Base-by-base conservation (phyloP, 305 asterid species). In the Ilex paraguariensis region DNA sequence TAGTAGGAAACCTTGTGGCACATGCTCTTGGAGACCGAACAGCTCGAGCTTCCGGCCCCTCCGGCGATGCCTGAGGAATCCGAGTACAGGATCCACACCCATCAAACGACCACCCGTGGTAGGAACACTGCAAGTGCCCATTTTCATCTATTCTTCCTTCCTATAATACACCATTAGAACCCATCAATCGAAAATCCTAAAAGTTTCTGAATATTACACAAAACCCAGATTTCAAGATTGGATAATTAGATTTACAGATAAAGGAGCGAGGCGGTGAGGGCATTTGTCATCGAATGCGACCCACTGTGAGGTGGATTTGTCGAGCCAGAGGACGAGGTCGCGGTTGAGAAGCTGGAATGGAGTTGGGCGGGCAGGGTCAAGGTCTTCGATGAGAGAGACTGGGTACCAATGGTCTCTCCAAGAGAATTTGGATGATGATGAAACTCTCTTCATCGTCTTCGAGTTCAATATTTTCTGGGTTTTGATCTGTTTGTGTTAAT, bases 341-440 rank as follows among this genome's bases (percentile, higher is more conserved):
- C 97, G 83, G 65, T 93, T 93, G 39, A 93, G 89, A 32, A 94
- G 93, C 78, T 90, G 97, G 69, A 90, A 93, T 14, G 97, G 93
- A 66, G 95, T 88, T 3, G 99, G 96, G 70, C 80, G 62, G 61
- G 75, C 76, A 2, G 91, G 87, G 70, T 94, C 95, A 1, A 94
- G 95, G 70, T 93, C 99, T 69, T 93, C 97, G 3, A 88, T 77
- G 16, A 93, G 85, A 65, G 99, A 90, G 63, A 93, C 96, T 0
- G 97, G 97, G 75, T 93, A 93, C 99, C 99, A 93, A 54, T 90
- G 95, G 67, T 90, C 97, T 62, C 95, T 79, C 99, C 99, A 90
- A 6, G 90, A 83, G 70, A 93, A 93, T 52, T 88, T 87, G 42
- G 42, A 36, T 3, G 83, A 69, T 0, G 87, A 76, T 5, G 84